phyloP scores from a whole-genome alignment of 2,329 filamentous ascomycete species.

The Colletotrichum sp. region DNA sequence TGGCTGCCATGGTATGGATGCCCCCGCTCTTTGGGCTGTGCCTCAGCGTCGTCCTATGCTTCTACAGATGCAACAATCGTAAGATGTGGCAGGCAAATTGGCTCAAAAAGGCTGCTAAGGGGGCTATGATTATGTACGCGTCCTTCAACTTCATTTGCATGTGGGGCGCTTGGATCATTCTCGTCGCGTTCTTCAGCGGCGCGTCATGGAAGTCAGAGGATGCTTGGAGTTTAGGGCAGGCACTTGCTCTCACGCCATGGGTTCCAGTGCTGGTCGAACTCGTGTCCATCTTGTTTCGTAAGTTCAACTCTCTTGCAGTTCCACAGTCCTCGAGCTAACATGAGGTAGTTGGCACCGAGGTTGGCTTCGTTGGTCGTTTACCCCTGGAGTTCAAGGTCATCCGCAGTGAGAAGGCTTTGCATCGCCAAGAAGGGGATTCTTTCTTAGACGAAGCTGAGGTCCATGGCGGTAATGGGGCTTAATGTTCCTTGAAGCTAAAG shows the following conservation, averaged over 20 bases:
- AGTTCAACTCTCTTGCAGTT: background rate
- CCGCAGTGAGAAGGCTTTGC: background rate
- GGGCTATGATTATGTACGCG: background rate
- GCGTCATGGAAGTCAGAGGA: background rate
- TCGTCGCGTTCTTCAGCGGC: background rate
- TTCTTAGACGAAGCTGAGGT: background rate
- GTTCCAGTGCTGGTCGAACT: background rate
- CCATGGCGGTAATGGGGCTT: background rate
- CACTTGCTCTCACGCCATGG: slow-evolving; percentile 4
- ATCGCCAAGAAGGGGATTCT: background rate
- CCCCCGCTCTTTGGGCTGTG: slow-evolving; percentile 18
- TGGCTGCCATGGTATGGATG: slow-evolving; percentile 18
- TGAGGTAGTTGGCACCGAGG: background rate
- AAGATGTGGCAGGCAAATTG: slow-evolving; percentile 12
- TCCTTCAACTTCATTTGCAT: slow-evolving; percentile 6
- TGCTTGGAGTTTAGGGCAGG: slow-evolving; percentile 6
- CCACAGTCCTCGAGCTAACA: background rate
- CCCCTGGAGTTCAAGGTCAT: background rate
- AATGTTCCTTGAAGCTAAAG: background rate
- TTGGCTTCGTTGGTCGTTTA: background rate
- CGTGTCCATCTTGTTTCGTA: background rate
- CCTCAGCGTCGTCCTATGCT: slow-evolving; percentile 7
- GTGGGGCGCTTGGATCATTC: slow-evolving; percentile 9
- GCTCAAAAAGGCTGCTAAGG: background rate
- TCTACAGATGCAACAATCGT: slow-evolving; percentile 13